These are phyloP conservation scores for Colletotrichum euphorbiae DNA, from an alignment of 2,329 filamentous ascomycete genomes.

Conservation along the genomic window DNA sequence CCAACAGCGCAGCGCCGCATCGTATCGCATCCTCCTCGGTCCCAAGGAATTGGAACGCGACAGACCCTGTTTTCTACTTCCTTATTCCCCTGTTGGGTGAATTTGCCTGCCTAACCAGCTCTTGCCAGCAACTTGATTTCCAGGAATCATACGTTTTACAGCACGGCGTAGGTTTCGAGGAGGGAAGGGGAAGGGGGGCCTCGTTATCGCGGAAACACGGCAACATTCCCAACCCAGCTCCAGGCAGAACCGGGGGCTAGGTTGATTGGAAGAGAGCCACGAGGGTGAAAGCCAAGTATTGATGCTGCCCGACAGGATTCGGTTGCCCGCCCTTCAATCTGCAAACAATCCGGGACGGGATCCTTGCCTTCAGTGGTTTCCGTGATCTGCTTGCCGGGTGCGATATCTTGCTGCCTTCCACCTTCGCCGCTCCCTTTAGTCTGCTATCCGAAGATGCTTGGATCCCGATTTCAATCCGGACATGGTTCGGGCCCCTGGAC, in stretches of 20 bases:
- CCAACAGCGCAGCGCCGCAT: background rate
- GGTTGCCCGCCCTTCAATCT: background rate
- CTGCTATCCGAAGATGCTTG: background rate
- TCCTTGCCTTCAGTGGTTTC: background rate
- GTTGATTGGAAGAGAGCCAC: background rate
- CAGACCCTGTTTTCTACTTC: conserved; percentile 1
- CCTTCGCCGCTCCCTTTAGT: background rate
- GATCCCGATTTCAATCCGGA: no score
- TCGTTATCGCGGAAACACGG: background rate
- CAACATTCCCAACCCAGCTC: background rate
- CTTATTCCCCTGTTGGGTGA: conserved; percentile 9
- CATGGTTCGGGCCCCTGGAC: background rate
- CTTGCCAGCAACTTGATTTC: background rate
- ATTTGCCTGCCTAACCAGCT: background rate
- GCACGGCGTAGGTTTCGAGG: background rate
- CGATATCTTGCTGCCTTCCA: conserved; percentile 7
- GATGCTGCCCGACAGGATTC: conserved; percentile 26
- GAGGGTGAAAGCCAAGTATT: conserved; percentile 16
- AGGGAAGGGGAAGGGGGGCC: background rate
- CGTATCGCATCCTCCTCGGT: background rate
- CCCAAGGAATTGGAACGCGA: background rate
- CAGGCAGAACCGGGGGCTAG: conserved; percentile 13
- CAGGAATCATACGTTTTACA: background rate
- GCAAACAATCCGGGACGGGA: background rate
- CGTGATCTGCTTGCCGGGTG: background rate